phyloP scores from a whole-genome alignment of 257 asterid species.

The Linaria vulgaris region DNA sequence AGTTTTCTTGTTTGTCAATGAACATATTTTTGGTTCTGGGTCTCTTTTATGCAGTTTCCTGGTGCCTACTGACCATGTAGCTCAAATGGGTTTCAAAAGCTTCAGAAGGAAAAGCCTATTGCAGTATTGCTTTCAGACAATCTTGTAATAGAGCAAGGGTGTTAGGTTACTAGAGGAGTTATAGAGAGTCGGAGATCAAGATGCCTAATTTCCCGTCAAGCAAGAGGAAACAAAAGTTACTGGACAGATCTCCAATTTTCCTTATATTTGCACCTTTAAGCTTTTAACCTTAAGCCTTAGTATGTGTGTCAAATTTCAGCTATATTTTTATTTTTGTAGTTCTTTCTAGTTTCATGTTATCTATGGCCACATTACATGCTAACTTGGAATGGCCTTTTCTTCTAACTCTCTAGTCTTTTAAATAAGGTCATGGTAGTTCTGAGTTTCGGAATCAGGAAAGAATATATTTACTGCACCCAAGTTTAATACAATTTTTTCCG shows the following conservation, averaged over 20 bases:
- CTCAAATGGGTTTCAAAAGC: background rate
- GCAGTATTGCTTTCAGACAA: background rate
- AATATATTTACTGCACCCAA: background rate
- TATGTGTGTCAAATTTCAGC: background rate
- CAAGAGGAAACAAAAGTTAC: background rate
- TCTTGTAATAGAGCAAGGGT: background rate
- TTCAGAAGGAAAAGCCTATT: background rate
- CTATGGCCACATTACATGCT: too few species aligned
- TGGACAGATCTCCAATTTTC: background rate
- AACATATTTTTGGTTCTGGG: background rate
- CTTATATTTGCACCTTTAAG: background rate
- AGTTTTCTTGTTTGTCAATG: background rate
- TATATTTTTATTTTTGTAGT: slow-evolving; percentile 10
- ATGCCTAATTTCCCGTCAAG: background rate
- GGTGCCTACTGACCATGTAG: background rate
- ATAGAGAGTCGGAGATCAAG: background rate
- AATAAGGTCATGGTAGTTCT: background rate
- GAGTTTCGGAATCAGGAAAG: background rate
- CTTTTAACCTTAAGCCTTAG: background rate
- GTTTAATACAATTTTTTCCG: background rate
- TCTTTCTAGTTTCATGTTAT: too few species aligned
- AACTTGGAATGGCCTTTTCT: too few species aligned
- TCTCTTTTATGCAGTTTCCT: background rate
- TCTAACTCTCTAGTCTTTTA: background rate
- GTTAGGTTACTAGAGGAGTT: background rate